phyloP scores from a whole-genome alignment of 2,329 filamentous ascomycete genomes.

The Trichoderma simmonsii region DNA sequence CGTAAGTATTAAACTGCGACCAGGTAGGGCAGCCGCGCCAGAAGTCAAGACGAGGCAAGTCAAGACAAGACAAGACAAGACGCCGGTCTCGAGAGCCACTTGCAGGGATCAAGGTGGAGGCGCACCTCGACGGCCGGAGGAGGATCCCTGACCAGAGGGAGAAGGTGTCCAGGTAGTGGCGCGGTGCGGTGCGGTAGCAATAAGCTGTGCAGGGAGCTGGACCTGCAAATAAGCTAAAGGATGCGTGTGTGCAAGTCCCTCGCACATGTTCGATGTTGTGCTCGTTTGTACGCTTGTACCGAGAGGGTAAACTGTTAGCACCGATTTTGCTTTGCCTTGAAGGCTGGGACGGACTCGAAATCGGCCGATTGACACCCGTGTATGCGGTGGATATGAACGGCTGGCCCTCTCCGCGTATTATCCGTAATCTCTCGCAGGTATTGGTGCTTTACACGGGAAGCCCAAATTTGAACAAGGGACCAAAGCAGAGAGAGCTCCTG shows the following conservation, averaged over 20 bases:
- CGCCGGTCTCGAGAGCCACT: slow-evolving; percentile 4
- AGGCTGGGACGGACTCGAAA: background rate
- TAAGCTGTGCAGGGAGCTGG: slow-evolving; percentile 10
- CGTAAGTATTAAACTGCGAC: background rate
- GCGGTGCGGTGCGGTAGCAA: background rate
- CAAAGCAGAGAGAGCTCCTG: background rate
- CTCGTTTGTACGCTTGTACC: background rate
- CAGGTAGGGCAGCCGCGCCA: slow-evolving; percentile 9
- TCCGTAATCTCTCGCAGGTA: background rate
- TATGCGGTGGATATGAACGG: background rate
- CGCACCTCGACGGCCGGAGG: slow-evolving; percentile 9
- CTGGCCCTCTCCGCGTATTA: background rate
- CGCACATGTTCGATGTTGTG: background rate
- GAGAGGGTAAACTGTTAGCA: background rate
- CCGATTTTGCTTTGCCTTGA: background rate
- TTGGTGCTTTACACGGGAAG: background rate
- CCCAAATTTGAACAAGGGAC: background rate
- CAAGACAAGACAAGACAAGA: slow-evolving; percentile 16
- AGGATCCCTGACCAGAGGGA: slow-evolving; percentile 15
- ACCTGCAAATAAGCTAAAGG: slow-evolving; percentile 4
- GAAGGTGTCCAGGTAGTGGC: slow-evolving; percentile 6
- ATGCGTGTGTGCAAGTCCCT: background rate
- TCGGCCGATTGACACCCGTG: background rate
- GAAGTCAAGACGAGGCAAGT: slow-evolving; percentile 4
- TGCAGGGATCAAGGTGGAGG: slow-evolving; percentile 14